Evolutionary conservation across 1,284 basidiomycete species (phyloP).

Genomic region (Pascua guehoae): DNA sequence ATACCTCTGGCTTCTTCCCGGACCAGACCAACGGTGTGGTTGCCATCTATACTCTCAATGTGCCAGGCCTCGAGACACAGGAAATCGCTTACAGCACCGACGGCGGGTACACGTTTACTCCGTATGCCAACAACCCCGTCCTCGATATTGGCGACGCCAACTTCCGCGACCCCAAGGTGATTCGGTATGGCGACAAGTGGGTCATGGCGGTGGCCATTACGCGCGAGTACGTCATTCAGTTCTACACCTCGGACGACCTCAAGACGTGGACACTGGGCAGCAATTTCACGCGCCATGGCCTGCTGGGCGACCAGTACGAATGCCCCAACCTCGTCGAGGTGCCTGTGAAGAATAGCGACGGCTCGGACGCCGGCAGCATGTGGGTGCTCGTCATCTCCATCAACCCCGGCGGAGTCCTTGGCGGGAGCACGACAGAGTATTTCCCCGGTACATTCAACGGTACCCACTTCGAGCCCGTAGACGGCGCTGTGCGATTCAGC

Average conservation of each 20-base stretch:
- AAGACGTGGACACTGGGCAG: conserved; percentile 47
- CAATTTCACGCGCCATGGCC: conserved; percentile 37
- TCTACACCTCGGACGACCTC: conserved; percentile 48
- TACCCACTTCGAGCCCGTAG: conserved; percentile 33
- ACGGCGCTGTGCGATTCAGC: conserved; percentile 17
- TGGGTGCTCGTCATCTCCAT: conserved; percentile 33
- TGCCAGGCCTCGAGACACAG: conserved; percentile 13
- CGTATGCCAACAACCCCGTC: conserved; percentile 25
- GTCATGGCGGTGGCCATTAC: conserved; percentile 49
- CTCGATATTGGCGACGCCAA: conserved; percentile 23
- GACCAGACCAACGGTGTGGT: conserved; percentile 40
- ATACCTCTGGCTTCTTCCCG: conserved; percentile 48
- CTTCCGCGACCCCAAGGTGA: conserved; percentile 52
- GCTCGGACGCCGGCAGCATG: conserved; percentile 23
- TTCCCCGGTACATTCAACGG: conserved; percentile 49
- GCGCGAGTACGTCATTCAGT: conserved; percentile 43
- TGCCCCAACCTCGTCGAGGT: conserved; percentile 46
- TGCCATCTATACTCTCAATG: conserved; percentile 50
- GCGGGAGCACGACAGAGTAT: conserved; percentile 47
- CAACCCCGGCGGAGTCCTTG: conserved; percentile 43
- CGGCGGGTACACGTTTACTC: conserved; percentile 49
- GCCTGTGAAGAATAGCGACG: conserved; percentile 28
- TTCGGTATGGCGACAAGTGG: conserved; percentile 48
- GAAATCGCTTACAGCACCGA: conserved; percentile 49
- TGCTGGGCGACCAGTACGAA: conserved; percentile 47